Conservation (phyloP, 2,329 filamentous ascomycete genomes). For the Trichoderma sp. region DNA sequence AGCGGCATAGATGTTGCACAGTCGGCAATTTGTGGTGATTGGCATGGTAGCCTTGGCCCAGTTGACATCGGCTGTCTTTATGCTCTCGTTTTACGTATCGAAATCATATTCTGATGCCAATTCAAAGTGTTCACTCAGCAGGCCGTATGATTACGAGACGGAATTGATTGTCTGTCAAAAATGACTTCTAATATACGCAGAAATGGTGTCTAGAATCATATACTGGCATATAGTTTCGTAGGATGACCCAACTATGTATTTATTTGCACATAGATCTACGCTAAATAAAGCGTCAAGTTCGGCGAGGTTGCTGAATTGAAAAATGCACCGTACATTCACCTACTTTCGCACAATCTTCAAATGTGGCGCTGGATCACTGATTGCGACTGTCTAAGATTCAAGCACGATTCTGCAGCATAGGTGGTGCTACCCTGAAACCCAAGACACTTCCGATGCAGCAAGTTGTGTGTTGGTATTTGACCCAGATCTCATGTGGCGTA, state of each 20-base stretch:
- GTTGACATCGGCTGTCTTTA: neutral
- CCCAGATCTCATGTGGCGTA: neutral
- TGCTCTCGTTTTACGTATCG: neutral
- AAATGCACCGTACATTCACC: neutral
- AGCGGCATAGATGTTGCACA: neutral
- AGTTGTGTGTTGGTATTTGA: neutral
- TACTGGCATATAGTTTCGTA: neutral
- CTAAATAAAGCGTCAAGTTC: fast-evolving
- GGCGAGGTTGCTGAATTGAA: neutral
- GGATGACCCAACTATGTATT: neutral
- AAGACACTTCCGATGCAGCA: neutral
- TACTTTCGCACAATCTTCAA: neutral
- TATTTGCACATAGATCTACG: neutral
- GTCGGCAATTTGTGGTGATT: neutral
- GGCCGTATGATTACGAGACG: neutral
- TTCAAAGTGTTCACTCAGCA: neutral
- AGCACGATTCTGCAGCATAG: neutral
- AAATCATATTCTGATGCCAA: fast-evolving
- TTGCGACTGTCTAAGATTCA: neutral
- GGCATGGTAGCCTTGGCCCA: neutral
- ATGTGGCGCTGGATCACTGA: neutral
- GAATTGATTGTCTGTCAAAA: neutral
- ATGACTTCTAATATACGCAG: neutral
- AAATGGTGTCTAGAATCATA: neutral
- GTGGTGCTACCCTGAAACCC: neutral